These are phyloP conservation scores for Hypoxylon sp. DNA, from an alignment of 2,329 filamentous ascomycete genomes.

Conservation along the genomic window DNA sequence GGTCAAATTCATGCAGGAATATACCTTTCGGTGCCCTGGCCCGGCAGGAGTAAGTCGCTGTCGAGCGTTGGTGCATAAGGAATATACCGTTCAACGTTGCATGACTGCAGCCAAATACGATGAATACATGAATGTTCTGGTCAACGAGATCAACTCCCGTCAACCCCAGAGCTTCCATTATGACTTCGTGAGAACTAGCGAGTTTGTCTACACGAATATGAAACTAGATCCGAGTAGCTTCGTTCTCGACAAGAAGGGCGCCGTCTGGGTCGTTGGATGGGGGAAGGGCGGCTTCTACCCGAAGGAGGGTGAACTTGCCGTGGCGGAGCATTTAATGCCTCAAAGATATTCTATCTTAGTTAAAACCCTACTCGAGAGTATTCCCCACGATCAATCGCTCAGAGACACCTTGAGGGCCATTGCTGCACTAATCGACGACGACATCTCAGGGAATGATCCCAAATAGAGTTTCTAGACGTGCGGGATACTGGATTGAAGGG, in stretches of 20 bases:
- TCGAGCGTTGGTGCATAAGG: slow-evolving; percentile 2
- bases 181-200: neutral
- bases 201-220: slow-evolving; percentile 21
- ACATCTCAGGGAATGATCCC: neutral
- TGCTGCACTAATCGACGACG: slow-evolving; percentile 7
- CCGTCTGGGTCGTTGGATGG: slow-evolving; percentile 28
- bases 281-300: slow-evolving; percentile 16
- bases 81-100: neutral
- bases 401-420: neutral
- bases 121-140: slow-evolving; percentile 1
- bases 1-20: slow-evolving; percentile 8
- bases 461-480: neutral
- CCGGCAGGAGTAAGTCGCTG: slow-evolving; percentile 1
- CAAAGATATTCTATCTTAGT: neutral
- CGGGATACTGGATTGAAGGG: neutral
- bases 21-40: neutral
- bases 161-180: neutral
- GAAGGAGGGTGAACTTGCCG: slow-evolving; percentile 20
- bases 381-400: neutral
- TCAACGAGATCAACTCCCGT: neutral
- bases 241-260: slow-evolving; percentile 1
- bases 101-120: neutral
- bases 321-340: slow-evolving; percentile 4
- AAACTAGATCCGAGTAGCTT: slow-evolving; percentile 27
- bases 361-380: neutral